phyloP scores from a whole-genome alignment of 1,284 basidiomycete genomes.

The Apiotrichum mycotoxinovorans region DNA sequence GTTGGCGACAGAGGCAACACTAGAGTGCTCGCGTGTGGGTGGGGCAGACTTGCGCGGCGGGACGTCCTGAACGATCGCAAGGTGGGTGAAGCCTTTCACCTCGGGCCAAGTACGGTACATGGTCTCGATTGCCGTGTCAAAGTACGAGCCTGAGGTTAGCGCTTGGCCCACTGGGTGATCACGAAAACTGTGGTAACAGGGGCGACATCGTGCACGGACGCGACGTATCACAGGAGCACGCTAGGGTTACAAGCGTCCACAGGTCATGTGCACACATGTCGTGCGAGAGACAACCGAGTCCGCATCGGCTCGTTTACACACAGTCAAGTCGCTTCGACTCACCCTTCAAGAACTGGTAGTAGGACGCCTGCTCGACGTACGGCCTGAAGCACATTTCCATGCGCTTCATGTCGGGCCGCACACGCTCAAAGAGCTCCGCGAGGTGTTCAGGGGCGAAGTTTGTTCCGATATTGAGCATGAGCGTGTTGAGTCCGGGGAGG shows the following conservation, averaged over 20 bases:
- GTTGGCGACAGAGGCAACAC: conserved; percentile 6
- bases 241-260: not conserved
- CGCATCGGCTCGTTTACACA: not conserved
- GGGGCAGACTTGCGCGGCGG: conserved; percentile 45
- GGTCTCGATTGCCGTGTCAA: conserved; percentile 49
- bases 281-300: not conserved
- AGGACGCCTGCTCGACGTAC: conserved; percentile 49
- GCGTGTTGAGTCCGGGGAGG: conserved; percentile 32
- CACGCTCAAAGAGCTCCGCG: conserved; percentile 45
- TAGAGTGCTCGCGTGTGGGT: conserved; percentile 25
- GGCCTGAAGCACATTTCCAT: conserved; percentile 50
- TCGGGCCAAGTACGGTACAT: conserved; percentile 43
- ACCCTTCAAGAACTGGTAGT: conserved; percentile 51
- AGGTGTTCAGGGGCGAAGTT: conserved; percentile 52
- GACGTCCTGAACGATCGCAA: conserved; percentile 49
- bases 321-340: no score
- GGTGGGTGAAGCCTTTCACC: conserved; percentile 50
- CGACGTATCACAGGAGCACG: not conserved
- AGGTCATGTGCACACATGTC: not conserved
- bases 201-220: not conserved
- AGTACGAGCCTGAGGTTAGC: conserved; percentile 43
- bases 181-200: not conserved
- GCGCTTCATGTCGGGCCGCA: conserved; percentile 33
- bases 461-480: conserved; percentile 49
- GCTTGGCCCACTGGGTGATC: not conserved